Evolutionary conservation across 768 basidiomycete species (phyloP).

Genomic region (Sarcodon aspratus): DNA sequence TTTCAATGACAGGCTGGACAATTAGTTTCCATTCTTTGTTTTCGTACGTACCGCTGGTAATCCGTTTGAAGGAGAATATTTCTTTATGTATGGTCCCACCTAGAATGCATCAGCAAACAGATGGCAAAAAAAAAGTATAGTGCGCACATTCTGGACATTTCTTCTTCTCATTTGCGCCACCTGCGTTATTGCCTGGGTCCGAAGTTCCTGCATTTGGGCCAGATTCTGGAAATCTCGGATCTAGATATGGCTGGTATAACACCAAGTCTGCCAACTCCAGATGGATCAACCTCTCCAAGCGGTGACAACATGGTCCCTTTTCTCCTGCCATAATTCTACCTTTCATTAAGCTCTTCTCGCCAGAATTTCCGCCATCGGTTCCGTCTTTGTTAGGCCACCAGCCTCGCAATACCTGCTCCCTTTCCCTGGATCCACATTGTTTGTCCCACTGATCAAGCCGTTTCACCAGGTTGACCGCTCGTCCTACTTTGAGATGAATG

Average conservation of each 20-base stretch:
- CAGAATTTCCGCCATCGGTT: constrained; percentile 5
- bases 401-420: constrained; percentile 56
- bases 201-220: constrained; percentile 17
- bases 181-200: constrained; percentile 10
- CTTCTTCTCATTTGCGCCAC: constrained; percentile 7
- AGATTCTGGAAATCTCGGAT: constrained; percentile 30
- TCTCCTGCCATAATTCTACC: constrained; percentile 52
- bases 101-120: constrained; percentile 13
- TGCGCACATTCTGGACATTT: constrained; percentile 34
- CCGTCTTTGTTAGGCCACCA: constrained; percentile 56
- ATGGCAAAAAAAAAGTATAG: not conserved
- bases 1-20: constrained; percentile 66
- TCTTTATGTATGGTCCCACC: constrained; percentile 60
- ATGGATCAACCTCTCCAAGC: constrained; percentile 70
- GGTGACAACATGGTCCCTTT: constrained; percentile 57
- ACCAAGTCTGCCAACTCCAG: constrained; percentile 68
- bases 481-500: constrained; percentile 70
- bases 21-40: constrained; percentile 67
- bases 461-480: constrained; percentile 60
- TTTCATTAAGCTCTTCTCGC: constrained; percentile 41
- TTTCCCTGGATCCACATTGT: constrained; percentile 58
- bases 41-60: constrained; percentile 37
- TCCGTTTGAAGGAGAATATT: constrained; percentile 63
- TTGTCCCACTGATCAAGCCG: constrained; percentile 74
- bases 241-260: constrained; percentile 45